A percentile compares a stretch with the other conserved stretches of the same genome.
phyloP scores from a whole-genome alignment of 1,139 yeast genomes.

The Blastobotrys raffinosifermentans region DNA sequence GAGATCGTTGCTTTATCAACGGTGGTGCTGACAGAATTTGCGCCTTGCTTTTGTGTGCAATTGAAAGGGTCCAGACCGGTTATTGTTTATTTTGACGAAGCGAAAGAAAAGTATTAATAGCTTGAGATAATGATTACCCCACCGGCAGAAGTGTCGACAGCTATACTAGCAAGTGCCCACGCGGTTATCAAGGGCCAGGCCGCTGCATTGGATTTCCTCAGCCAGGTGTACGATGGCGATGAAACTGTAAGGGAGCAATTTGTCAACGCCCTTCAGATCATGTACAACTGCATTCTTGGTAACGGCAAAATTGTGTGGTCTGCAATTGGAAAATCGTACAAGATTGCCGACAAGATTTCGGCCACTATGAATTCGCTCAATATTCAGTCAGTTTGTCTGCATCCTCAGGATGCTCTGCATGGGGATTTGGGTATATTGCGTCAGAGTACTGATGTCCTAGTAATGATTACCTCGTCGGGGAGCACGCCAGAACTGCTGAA shows the following conservation, averaged over 20 bases:
- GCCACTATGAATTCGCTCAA: slow-evolving; percentile 81
- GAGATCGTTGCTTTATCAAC: too few relatives aligned
- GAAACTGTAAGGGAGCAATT: slow-evolving; percentile 47
- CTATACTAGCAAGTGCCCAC: slow-evolving; percentile 27
- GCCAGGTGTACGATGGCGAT: slow-evolving; percentile 38
- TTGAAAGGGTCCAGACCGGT: too few relatives aligned
- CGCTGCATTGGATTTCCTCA: slow-evolving; percentile 39
- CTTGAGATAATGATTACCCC: too few relatives aligned
- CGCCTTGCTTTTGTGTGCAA: too few relatives aligned
- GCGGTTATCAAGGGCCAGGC: slow-evolving; percentile 44
- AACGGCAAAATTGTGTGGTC: slow-evolving; percentile 68
- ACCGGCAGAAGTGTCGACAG: slow-evolving; percentile 18
- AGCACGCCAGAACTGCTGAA: slow-evolving; percentile 69
- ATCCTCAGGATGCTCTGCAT: slow-evolving; percentile 84
- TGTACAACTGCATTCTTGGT: slow-evolving; percentile 41
- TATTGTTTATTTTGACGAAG: not conserved
- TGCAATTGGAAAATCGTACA: slow-evolving; percentile 81
- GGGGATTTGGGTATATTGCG: slow-evolving; percentile 78
- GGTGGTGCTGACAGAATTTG: too few relatives aligned
- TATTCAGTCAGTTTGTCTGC: slow-evolving; percentile 59
- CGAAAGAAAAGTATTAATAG: not conserved
- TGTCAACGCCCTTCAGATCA: slow-evolving; percentile 43
- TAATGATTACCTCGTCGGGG: slow-evolving; percentile 76
- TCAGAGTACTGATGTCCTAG: slow-evolving; percentile 51
- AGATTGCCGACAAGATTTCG: slow-evolving; percentile 69